Evolutionary conservation across 495 filamentous ascomycete species (phyloP), one percentile per base, ranked within the genome.

Genomic region (Daldinia concentrica): DNA sequence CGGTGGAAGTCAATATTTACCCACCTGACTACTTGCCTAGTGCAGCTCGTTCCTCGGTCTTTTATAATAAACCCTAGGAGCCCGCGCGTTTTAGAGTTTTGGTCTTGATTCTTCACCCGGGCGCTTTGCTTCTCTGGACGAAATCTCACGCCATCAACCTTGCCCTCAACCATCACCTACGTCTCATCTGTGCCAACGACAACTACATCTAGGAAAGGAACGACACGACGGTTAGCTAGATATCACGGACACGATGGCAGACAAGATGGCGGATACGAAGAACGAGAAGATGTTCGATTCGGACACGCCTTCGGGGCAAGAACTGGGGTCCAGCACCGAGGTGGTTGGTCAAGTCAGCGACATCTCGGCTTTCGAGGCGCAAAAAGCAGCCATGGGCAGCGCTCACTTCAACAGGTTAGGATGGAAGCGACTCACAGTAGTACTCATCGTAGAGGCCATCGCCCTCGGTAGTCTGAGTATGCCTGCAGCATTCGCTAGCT

Each of bases 401-500:
- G 78, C 75, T 29, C 75, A 81, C 19, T 86, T 84, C 72, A 75
- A 82, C 39, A 69, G 78, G 32, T 76, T 85, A 58, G 82, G 82
- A 50, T 85, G 82, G 82, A 85, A 84, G 63, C 83, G 83, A 22
- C 78, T 86, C 26, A 85, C 83, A 6, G 72, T 84, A 15, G 83
- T 92, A 61, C 86, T 92, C 79, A 89, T 92, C 73, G 90, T 90
- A 57, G 89, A 91, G 74, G 90, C 89, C n/a, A 89, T 92, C 41
- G 90, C 89, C 5, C 84, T 92, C n/a, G 90, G 90, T 52, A 87
- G 87, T 72, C 82, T 92, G 39, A 88, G 87, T 34, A 81, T 92
- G 24, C 90, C 90, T 4, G 77, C 81, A 6, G 88, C 86, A n/a
- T 87, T 92, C 37, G 89, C 90, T 29, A 81, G 82, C 7, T 73